Evolutionary conservation across 2,329 filamentous ascomycete genomes (phyloP), one percentile per base, ranked within the genome.

Genomic region (Claviceps africana): DNA sequence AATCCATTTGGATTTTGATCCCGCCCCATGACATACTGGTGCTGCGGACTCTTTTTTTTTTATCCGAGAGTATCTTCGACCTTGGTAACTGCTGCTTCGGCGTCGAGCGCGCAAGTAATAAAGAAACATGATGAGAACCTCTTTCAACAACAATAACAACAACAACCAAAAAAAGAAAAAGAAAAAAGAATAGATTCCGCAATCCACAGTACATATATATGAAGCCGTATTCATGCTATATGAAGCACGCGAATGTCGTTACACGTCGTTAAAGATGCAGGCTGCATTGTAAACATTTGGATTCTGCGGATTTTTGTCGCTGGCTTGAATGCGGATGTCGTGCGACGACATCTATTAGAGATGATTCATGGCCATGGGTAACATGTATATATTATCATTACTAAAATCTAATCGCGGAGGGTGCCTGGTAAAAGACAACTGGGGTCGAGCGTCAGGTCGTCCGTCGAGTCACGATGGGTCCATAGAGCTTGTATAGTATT

Each of bases 1-100:
- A 78, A 78, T 56, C 75, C 75, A 1, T 78, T 78, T 57, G 75
- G 75, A 22, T 78, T 78, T 57, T 74, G 60, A 62, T 25, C 13
- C 13, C 40, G 17, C 19, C 8, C 5, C 3, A 13, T 30, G 11
- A 3, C 25, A 25, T 25, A 5, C 25, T 25, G 3, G 25, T 25
- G 5, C 25, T n/a, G 25, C 25, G 25, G 25, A 25, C 3, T 25
- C 25, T 25, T 5, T 25, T 25, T 5, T 25, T 25, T 25, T 25
- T 25, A 5, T 25, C 25, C 3, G 25, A 25, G 25, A n/a, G 25
- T 25, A 25, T 25, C 25, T 5, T 25, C 25, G 25, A 25, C 25
- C 25, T 25, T 25, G 25, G 5, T 25, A n/a, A n/a, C n/a, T n/a
- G n/a, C n/a, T n/a, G n/a, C n/a, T n/a, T n/a, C n/a, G n/a, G n/a